A percentile compares a stretch with the other conserved stretches of the same genome.
Conservation (phyloP, 768 basidiomycete species). For the Neoboletus brunneissimus region DNA sequence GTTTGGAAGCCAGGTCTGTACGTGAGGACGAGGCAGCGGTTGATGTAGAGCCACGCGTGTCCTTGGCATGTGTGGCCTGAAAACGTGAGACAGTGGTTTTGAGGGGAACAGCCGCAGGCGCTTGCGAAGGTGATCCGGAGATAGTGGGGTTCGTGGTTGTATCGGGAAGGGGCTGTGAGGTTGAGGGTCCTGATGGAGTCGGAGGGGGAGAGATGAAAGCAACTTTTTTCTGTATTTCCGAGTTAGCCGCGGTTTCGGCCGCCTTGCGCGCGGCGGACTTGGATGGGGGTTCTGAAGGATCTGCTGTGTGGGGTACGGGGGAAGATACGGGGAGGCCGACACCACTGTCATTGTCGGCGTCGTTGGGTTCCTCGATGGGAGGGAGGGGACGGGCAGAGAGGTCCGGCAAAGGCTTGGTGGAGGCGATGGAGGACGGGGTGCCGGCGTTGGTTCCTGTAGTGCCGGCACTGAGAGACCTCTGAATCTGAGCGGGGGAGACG, state of each 20-base stretch:
- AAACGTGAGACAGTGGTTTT: conserved; percentile 78
- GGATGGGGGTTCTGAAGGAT: conserved; percentile 24
- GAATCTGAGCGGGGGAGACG: conserved; percentile 23
- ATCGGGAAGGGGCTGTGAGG: conserved; percentile 52
- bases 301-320: conserved; percentile 25
- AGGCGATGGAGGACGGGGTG: conserved; percentile 45
- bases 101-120: conserved; percentile 31
- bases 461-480: conserved; percentile 28
- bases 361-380: conserved; percentile 43
- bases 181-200: conserved; percentile 50
- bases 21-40: conserved; percentile 60
- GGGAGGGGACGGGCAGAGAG: conserved; percentile 49
- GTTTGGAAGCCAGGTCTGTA: conserved; percentile 53
- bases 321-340: conserved; percentile 36
- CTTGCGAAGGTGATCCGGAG: conserved; percentile 30
- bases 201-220: conserved; percentile 83
- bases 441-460: conserved; percentile 34
- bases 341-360: conserved; percentile 35
- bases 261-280: conserved; percentile 38
- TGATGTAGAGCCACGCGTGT: conserved; percentile 61
- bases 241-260: conserved; percentile 30
- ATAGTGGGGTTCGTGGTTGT: conserved; percentile 36
- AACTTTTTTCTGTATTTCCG: conserved; percentile 77
- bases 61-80: conserved; percentile 69
- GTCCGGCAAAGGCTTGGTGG: conserved; percentile 74